phyloP scores from a whole-genome alignment of 2,329 filamentous ascomycete species.

The Thielaviopsis cerberus region DNA sequence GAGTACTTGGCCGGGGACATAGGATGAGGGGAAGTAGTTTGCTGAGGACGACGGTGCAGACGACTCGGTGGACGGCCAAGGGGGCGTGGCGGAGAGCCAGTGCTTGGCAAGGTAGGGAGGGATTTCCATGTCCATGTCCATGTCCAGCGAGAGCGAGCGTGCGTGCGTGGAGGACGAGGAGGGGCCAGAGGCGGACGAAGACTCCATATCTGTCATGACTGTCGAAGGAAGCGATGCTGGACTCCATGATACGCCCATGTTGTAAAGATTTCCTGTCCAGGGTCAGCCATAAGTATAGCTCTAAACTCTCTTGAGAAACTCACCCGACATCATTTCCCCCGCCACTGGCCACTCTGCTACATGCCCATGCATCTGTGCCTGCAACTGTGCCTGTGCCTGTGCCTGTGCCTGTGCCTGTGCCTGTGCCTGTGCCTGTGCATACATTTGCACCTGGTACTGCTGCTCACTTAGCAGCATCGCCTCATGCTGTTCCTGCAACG shows the following conservation, averaged over 20 bases:
- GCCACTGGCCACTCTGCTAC: background rate
- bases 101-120: conserved; percentile 9
- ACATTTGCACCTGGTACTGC: conserved; percentile 4
- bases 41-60: background rate
- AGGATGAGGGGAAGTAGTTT: background rate
- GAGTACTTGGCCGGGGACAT: background rate
- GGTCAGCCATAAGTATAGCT: background rate
- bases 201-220: background rate
- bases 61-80: conserved; percentile 12
- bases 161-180: conserved; percentile 14
- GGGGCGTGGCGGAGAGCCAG: conserved; percentile 17
- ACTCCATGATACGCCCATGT: conserved; percentile 22
- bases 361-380: background rate
- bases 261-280: conserved; percentile 19
- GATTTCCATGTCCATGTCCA: conserved; percentile 6
- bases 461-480: conserved; percentile 4
- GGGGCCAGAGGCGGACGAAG: background rate
- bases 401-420: background rate
- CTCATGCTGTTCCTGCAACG: background rate
- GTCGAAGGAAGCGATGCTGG: conserved; percentile 17
- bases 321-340: conserved; percentile 15
- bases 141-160: conserved; percentile 19
- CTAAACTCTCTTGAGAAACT: background rate
- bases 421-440: conserved; percentile 2
- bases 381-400: background rate